Evolutionary conservation across 225 moss, liverwort and hornwort genomes (phyloP).

Genomic region (Bryum argenteum): DNA sequence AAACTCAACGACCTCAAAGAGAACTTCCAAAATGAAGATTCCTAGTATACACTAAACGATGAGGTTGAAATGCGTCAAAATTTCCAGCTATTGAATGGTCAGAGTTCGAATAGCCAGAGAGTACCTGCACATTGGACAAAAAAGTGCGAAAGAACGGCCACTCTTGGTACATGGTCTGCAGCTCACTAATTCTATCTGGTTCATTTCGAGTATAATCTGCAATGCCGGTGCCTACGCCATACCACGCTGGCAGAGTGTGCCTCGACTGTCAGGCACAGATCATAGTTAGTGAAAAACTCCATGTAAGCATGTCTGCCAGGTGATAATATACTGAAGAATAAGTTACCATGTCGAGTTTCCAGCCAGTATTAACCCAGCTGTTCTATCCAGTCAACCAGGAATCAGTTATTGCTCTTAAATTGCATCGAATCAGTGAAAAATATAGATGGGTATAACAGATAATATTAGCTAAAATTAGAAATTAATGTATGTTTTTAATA

Average conservation of each 20-base stretch:
- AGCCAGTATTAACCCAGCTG: constrained; percentile 3
- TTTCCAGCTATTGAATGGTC: background rate
- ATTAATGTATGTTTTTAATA: background rate
- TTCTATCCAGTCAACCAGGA: background rate
- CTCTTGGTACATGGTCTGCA: constrained; percentile 81
- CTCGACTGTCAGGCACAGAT: constrained; percentile 67
- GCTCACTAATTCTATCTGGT: constrained; percentile 71
- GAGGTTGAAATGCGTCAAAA: background rate
- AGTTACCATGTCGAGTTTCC: constrained; percentile 1
- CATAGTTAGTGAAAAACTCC: constrained; percentile 9
- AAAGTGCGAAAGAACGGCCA: constrained; percentile 99
- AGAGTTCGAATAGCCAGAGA: constrained; percentile 8
- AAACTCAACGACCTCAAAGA: background rate
- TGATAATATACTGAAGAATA: constrained; percentile 10
- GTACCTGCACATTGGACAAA: constrained; percentile 90
- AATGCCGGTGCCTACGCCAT: constrained; percentile 91
- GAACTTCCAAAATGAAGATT: constrained; percentile 16
- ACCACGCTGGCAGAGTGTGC: constrained; percentile 98
- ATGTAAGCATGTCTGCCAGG: constrained; percentile 1
- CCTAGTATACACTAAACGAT: background rate
- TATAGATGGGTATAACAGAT: background rate
- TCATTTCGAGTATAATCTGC: constrained; percentile 69
- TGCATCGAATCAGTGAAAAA: background rate
- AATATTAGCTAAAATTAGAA: constrained; percentile 3
- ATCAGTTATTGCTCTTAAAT: background rate